Base-by-base conservation (phyloP, 2,329 filamentous ascomycete species). In the Cucurbitaria berberidis region DNA sequence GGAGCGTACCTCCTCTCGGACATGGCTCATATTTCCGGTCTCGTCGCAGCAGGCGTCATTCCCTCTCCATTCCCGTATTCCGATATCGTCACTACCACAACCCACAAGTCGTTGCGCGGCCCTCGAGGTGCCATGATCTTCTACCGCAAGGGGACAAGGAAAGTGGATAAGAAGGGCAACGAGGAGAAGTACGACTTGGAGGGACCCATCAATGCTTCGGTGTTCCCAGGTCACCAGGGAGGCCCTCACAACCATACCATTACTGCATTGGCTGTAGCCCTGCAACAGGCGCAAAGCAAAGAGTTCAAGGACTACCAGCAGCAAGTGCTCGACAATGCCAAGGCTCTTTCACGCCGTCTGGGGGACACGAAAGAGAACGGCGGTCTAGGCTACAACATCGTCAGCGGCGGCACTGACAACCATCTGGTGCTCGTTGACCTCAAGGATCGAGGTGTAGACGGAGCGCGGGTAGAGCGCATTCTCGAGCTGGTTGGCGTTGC, bases 211-310 rank as follows among this genome's bases (percentile, higher is more conserved):
- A 99, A 99, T 83, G 93, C 96, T 78, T 98, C 95, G 52, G 95
- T 99, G 76, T 99, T 99, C 86, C 95, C 95, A 51, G 95, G 95
- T 57, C 95, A 99, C 82, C 95, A 99, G 82, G 95, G 95, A 74
- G 95, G 95, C 27, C 95, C 95, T 47, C 95, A 99, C 85, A 99
- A 99, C 84, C 95, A 99, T 86, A 99, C 95, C 75, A 99, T 99
- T 80, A 98, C 93, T 58, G 95, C 95, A 45, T 85, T 99, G 59
- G 88, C 95, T 30, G 95, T 99, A 53, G 95, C 95, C 39, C 84
- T 99, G 62, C 93, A 96, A 82, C 95, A 99, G 82, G 93, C 95
- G 21, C 87, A 91, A 66, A 88, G 86, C 45, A 86, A 89, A 49
- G 93, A 98, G 66, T 99, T 98, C 86, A 90, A 90, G 81, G 83